phyloP scores from a whole-genome alignment of 257 asterid species.

The Nicotiana attenuata region DNA sequence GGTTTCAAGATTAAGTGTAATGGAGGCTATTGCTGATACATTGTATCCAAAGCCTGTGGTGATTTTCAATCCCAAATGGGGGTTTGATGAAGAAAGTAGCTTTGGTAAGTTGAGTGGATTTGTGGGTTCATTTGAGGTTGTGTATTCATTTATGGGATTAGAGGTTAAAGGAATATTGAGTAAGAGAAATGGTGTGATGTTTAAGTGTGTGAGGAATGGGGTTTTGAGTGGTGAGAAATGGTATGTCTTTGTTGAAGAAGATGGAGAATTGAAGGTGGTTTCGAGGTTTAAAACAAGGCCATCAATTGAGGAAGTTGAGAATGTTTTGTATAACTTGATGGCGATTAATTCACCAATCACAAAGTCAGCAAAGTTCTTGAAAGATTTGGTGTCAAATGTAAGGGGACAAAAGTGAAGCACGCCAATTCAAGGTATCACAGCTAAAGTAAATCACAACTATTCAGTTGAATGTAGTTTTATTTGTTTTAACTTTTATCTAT shows the following conservation, averaged over 20 bases:
- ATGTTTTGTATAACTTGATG: constrained; percentile 58
- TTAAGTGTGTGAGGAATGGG: constrained; percentile 67
- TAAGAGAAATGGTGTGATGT: constrained; percentile 69
- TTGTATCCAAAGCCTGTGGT: constrained; percentile 66
- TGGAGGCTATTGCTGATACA: constrained; percentile 45
- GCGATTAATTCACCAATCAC: constrained; percentile 87
- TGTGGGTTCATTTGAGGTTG: constrained; percentile 69
- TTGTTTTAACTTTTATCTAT: no score
- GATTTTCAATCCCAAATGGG: constrained; percentile 82
- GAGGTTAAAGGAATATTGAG: constrained; percentile 72
- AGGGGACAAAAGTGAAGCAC: constrained; percentile 8
- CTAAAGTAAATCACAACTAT: no score
- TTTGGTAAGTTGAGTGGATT: constrained; percentile 53
- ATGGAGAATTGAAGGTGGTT: constrained; percentile 42
- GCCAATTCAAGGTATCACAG: no score
- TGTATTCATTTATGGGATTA: constrained; percentile 82
- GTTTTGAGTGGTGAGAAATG: constrained; percentile 82
- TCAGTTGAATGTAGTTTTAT: no score
- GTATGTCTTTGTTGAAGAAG: constrained; percentile 50
- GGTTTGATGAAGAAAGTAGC: constrained; percentile 60
- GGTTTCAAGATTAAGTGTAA: constrained; percentile 41
- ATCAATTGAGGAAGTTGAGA: constrained; percentile 16
- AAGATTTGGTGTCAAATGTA: constrained; percentile 17
- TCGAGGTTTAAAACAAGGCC: constrained; percentile 26
- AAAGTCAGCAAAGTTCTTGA: constrained; percentile 59